These are phyloP conservation scores for Chiua virens DNA, from an alignment of 768 basidiomycete species.

Conservation along the genomic window DNA sequence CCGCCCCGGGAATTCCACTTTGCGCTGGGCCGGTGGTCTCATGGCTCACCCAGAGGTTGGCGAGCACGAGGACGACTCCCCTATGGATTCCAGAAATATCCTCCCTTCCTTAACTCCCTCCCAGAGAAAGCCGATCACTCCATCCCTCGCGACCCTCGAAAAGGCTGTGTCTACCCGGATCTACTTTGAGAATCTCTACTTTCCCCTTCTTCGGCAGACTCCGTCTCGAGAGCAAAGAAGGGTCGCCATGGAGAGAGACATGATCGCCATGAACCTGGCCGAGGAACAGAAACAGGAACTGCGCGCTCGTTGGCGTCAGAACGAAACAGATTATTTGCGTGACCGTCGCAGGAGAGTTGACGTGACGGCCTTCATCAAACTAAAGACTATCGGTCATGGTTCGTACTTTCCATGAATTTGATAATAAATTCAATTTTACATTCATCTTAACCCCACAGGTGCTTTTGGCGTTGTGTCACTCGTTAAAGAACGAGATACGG, in stretches of 20 bases:
- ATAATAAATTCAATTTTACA: constrained; percentile 21
- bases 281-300: constrained; percentile 71
- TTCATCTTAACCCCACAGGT: constrained; percentile 48
- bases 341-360: constrained; percentile 82
- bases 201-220: constrained; percentile 79
- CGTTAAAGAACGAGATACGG: constrained; percentile 77
- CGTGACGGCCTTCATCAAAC: constrained; percentile 79
- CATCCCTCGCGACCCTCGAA: constrained; percentile 89
- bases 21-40: constrained; percentile 61
- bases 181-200: constrained; percentile 92
- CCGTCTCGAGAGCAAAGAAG: constrained; percentile 84
- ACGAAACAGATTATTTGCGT: constrained; percentile 89
- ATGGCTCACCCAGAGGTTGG: constrained; percentile 65
- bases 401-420: constrained; percentile 27
- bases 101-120: constrained; percentile 35
- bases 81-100: constrained; percentile 17
- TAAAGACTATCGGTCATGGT: constrained; percentile 97
- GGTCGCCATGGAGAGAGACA: constrained; percentile 85
- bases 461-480: constrained; percentile 97
- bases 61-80: constrained; percentile 51
- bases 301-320: constrained; percentile 75
- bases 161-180: constrained; percentile 90
- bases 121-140: constrained; percentile 64
- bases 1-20: constrained; percentile 58
- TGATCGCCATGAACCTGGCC: constrained; percentile 68